phyloP scores from a whole-genome alignment of 495 filamentous ascomycete species.

The Penicillium atrosanguineum region DNA sequence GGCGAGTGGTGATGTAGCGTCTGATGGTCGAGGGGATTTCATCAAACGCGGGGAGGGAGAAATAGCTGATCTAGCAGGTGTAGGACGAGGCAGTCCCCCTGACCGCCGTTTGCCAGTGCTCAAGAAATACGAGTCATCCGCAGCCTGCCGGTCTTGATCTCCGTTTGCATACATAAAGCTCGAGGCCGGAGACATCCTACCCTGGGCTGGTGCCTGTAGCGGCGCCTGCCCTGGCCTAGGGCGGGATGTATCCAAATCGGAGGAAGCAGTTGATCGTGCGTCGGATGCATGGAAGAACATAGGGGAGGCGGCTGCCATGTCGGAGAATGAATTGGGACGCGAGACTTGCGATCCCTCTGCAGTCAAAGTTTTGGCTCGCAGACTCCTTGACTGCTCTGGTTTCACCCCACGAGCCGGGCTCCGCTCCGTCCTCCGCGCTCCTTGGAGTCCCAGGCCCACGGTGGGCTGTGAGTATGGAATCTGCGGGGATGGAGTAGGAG shows the following conservation, averaged over 20 bases:
- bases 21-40: conserved; percentile 36
- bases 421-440: conserved; percentile 34
- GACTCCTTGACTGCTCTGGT: conserved; percentile 28
- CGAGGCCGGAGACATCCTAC: conserved; percentile 36
- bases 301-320: conserved; percentile 36
- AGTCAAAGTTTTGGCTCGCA: conserved; percentile 38
- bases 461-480: conserved; percentile 31
- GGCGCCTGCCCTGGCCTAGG: conserved; percentile 8
- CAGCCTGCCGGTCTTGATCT: conserved; percentile 34
- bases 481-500: conserved; percentile 38
- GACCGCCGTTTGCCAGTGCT: conserved; percentile 33
- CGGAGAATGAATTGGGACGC: conserved; percentile 34
- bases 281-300: conserved; percentile 80
- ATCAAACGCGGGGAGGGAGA: conserved; percentile 45
- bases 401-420: conserved; percentile 39
- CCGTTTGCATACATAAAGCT: conserved; percentile 61
- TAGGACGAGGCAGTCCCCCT: conserved; percentile 37
- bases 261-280: conserved; percentile 44
- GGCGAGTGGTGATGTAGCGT: conserved; percentile 25
- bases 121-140: conserved; percentile 18
- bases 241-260: conserved; percentile 26
- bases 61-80: conserved; percentile 25
- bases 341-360: conserved; percentile 27
- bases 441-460: conserved; percentile 24
- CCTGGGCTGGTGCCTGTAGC: background rate